Evolutionary conservation across 345 rosid genomes (phyloP).

Genomic region (Fremontodendron californicum): DNA sequence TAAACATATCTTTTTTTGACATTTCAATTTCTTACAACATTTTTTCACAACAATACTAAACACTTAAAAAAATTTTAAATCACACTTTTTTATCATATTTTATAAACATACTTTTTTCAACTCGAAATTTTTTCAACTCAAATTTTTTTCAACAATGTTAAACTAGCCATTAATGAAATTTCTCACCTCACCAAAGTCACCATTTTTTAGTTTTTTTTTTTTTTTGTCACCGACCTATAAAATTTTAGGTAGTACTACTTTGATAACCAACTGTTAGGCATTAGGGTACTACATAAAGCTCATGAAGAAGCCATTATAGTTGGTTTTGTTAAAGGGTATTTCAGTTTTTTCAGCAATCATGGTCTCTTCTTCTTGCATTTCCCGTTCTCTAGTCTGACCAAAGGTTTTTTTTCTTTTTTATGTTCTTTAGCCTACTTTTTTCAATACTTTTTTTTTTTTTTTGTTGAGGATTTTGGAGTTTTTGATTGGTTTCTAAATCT

Average conservation of each 20-base stretch:
- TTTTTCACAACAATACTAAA: too few relatives aligned
- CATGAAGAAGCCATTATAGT: slow-evolving; percentile 29
- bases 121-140: too few relatives aligned
- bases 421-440: slow-evolving; percentile 5
- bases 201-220: background rate
- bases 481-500: background rate
- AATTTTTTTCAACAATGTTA: too few relatives aligned
- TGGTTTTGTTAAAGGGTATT: slow-evolving; percentile 16
- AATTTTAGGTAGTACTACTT: background rate
- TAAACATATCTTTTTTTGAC: too few relatives aligned
- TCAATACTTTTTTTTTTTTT: background rate
- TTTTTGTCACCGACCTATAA: background rate
- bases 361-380: slow-evolving; percentile 52
- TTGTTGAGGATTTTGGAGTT: background rate
- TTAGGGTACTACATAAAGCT: slow-evolving; percentile 5
- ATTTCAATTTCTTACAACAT: too few relatives aligned
- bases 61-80: too few relatives aligned
- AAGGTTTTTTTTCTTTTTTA: slow-evolving; percentile 38
- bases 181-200: slow-evolving; percentile 21
- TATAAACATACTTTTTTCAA: too few relatives aligned
- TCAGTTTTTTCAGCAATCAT: slow-evolving; percentile 40
- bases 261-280: background rate
- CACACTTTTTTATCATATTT: too few relatives aligned
- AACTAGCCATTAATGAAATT: slow-evolving; percentile 22
- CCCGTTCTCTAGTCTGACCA: slow-evolving; percentile 35